A percentile compares a stretch with the other conserved stretches of the same genome.
Conservation (phyloP, 805 yeast species). For the Metschnikowia koreensis region DNA sequence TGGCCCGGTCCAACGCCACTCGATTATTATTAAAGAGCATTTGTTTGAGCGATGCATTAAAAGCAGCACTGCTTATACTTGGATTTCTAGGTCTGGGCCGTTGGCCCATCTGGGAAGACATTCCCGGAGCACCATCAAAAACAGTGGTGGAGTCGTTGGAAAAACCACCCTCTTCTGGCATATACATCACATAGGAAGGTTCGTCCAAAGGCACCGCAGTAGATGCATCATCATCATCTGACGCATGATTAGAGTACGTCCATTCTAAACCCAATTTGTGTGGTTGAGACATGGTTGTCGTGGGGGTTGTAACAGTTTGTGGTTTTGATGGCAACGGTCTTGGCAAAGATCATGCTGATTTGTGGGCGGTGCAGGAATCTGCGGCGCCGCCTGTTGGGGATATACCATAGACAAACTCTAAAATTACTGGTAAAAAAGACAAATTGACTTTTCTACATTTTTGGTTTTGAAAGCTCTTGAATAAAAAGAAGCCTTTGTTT, state of each 20-base stretch:
- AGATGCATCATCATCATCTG: constrained; percentile 14
- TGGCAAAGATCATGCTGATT: constrained; percentile 1
- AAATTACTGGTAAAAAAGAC: neutral
- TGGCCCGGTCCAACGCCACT: constrained; percentile 59
- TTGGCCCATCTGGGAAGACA: constrained; percentile 13
- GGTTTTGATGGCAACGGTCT: constrained; percentile 8
- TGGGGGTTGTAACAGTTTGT: neutral
- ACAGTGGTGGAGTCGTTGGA: constrained; percentile 28
- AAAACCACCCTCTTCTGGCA: constrained; percentile 34
- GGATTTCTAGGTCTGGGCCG: constrained; percentile 13
- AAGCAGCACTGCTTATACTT: constrained; percentile 23
- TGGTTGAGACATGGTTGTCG: constrained; percentile 3
- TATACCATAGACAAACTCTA: neutral
- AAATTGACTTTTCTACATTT: too few species aligned
- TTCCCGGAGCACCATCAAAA: constrained; percentile 29
- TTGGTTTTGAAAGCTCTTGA: neutral
- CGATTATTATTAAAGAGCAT: constrained; percentile 74
- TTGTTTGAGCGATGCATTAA: constrained; percentile 64
- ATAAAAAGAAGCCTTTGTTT: too few species aligned
- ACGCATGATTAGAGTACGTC: neutral
- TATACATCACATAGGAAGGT: constrained; percentile 24
- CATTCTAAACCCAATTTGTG: constrained; percentile 1
- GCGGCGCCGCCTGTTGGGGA: neutral
- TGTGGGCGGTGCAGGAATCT: constrained; percentile 5
- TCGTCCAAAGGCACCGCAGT: constrained; percentile 14